Conservation (phyloP, 1,139 yeast genomes). For the Debaryomyces sp. region DNA sequence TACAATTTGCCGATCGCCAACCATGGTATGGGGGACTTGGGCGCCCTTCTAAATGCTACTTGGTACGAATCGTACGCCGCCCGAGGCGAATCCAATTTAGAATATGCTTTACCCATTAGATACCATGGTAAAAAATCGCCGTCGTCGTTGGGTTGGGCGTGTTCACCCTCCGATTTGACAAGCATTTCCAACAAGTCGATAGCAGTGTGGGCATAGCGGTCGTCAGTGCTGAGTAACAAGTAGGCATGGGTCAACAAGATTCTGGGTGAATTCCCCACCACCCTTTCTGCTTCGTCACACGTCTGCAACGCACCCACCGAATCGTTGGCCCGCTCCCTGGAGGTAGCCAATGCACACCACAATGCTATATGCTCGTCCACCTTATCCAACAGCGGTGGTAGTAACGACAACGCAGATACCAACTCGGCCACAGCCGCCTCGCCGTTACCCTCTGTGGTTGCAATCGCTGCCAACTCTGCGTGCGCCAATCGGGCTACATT, state of each 20-base stretch:
- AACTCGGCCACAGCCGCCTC: constrained; percentile 51
- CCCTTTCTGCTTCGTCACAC: constrained; percentile 49
- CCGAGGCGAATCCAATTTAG: constrained; percentile 48
- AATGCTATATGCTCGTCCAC: constrained; percentile 49
- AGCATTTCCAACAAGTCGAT: constrained; percentile 39
- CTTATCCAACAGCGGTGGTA: constrained; percentile 50
- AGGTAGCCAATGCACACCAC: constrained; percentile 56
- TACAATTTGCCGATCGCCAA: constrained; percentile 65
- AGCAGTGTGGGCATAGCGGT: constrained; percentile 26
- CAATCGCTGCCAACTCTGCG: constrained; percentile 55
- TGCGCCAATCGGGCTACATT: constrained; percentile 56
- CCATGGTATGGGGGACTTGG: constrained; percentile 63
- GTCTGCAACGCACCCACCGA: constrained; percentile 49
- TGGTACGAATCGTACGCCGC: constrained; percentile 62
- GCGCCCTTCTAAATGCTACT: constrained; percentile 56
- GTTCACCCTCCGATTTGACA: constrained; percentile 21
- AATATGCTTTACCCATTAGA: constrained; percentile 57
- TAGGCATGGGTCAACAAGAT: constrained; percentile 52
- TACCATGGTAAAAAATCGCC: constrained; percentile 62
- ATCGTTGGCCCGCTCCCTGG: constrained; percentile 53
- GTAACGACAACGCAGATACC: constrained; percentile 49
- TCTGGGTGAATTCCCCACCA: constrained; percentile 48
- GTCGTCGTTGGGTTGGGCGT: constrained; percentile 20
- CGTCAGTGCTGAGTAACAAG: constrained; percentile 34
- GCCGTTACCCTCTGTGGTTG: constrained; percentile 53